phyloP scores from a whole-genome alignment of 768 basidiomycete genomes.

The Trametes elegans region DNA sequence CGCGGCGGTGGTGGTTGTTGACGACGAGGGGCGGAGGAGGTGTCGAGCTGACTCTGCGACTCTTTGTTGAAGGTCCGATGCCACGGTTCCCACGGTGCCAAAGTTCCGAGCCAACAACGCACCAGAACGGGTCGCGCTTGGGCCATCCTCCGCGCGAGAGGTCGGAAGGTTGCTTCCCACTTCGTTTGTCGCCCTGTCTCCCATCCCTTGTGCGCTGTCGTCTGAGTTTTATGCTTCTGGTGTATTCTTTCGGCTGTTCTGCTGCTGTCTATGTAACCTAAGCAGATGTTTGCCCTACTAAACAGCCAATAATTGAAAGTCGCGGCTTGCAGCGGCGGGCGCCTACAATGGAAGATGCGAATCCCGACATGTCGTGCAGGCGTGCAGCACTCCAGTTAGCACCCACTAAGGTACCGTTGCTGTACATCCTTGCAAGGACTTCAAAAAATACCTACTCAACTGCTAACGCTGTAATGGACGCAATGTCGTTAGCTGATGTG shows the following conservation, averaged over 20 bases:
- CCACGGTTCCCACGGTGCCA: slow-evolving; percentile 28
- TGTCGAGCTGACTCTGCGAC: slow-evolving; percentile 20
- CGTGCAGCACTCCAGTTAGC: no score
- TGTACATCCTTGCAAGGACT: no score
- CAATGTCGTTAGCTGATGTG: no score
- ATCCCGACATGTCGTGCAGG: background rate
- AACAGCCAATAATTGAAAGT: background rate
- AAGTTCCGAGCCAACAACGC: slow-evolving; percentile 24
- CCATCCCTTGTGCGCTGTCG: background rate
- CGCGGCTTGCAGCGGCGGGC: background rate
- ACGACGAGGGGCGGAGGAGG: slow-evolving; percentile 27
- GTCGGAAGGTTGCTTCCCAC: slow-evolving; percentile 12
- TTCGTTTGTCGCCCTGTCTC: background rate
- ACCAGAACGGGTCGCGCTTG: slow-evolving; percentile 20
- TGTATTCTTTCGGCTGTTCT: background rate
- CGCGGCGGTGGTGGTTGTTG: slow-evolving; percentile 24
- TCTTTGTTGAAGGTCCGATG: slow-evolving; percentile 27
- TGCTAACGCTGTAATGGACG: no score
- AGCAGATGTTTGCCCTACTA: background rate
- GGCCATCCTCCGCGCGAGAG: slow-evolving; percentile 18
- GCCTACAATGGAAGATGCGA: background rate
- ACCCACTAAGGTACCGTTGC: no score
- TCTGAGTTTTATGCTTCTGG: background rate
- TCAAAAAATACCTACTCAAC: no score
- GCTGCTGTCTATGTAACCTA: background rate